Evolutionary conservation across 1,284 basidiomycete species (phyloP).

Genomic region (Ustilago xerochloae): DNA sequence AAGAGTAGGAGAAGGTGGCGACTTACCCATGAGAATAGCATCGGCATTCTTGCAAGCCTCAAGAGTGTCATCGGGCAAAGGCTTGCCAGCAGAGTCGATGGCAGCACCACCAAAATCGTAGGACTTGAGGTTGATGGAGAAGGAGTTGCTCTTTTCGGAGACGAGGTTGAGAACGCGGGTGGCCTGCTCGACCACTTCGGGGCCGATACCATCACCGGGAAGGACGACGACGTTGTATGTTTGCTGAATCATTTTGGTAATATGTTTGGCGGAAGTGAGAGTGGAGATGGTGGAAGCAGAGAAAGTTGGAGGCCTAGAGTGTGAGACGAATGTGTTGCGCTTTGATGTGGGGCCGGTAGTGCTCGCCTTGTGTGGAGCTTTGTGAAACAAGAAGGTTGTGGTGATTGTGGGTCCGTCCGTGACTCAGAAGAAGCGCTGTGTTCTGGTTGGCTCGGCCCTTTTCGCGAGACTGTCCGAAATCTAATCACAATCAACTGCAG

Average conservation of each 20-base stretch:
- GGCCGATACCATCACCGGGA: constrained; percentile 96
- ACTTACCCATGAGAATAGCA: constrained; percentile 64
- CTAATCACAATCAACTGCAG: constrained; percentile 15
- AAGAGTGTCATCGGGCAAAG: constrained; percentile 86
- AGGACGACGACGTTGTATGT: constrained; percentile 73
- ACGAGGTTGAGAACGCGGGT: constrained; percentile 84
- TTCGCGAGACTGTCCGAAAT: constrained; percentile 10
- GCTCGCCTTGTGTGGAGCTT: constrained; percentile 24
- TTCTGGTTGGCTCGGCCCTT: constrained; percentile 25
- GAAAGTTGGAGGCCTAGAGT: not conserved
- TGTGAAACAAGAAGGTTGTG: constrained; percentile 6
- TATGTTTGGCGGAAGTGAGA: too few relatives aligned
- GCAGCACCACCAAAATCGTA: constrained; percentile 91
- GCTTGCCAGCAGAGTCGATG: constrained; percentile 86
- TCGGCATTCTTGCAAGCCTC: constrained; percentile 70
- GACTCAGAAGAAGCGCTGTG: constrained; percentile 1
- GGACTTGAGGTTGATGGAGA: constrained; percentile 77
- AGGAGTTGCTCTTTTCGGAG: constrained; percentile 73
- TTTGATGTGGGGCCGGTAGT: not conserved
- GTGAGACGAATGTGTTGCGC: not conserved
- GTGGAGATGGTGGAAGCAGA: not conserved
- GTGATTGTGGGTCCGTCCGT: constrained; percentile 30
- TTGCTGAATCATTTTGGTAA: constrained; percentile 38
- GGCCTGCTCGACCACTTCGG: constrained; percentile 91
- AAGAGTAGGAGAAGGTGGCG: not conserved